These are phyloP conservation scores for Tylopilus sp. DNA, from an alignment of 768 basidiomycete genomes.

Conservation along the genomic window DNA sequence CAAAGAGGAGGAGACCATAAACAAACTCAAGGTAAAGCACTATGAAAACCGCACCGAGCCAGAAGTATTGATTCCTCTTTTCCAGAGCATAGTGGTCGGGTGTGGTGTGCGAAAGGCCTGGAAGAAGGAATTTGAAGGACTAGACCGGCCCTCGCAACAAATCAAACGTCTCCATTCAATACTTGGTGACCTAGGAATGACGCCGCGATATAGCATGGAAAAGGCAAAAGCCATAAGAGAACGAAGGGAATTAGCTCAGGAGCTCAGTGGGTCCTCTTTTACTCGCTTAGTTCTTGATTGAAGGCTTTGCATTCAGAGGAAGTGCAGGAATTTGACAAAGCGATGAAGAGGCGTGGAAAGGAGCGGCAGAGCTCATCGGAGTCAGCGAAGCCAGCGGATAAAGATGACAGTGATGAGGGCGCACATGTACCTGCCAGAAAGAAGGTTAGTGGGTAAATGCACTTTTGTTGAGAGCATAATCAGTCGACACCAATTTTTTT, in stretches of 20 bases:
- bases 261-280: slow-evolving; percentile 55
- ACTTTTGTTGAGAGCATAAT: not conserved
- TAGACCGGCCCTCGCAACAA: slow-evolving; percentile 56
- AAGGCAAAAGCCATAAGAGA: slow-evolving; percentile 75
- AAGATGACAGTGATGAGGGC: slow-evolving; percentile 30
- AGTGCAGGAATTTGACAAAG: slow-evolving; percentile 64
- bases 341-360: slow-evolving; percentile 33
- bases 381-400: slow-evolving; percentile 30
- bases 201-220: slow-evolving; percentile 69
- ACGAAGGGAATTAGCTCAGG: slow-evolving; percentile 72
- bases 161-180: slow-evolving; percentile 63
- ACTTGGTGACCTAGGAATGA: slow-evolving; percentile 75
- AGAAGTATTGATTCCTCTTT: not conserved
- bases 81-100: slow-evolving; percentile 61
- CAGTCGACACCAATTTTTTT: not conserved
- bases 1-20: slow-evolving; percentile 73
- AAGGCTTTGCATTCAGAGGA: slow-evolving; percentile 50
- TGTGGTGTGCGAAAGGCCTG: slow-evolving; percentile 79
- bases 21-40: slow-evolving; percentile 60
- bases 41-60: not conserved
- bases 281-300: not conserved
- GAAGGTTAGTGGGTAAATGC: slow-evolving; percentile 40
- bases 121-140: slow-evolving; percentile 66
- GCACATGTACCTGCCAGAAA: slow-evolving; percentile 33
- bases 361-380: slow-evolving; percentile 7